Evolutionary conservation across 805 yeast species (phyloP), one percentile per base, ranked within the genome.

Genomic region (Barnettozyma siamensis): DNA sequence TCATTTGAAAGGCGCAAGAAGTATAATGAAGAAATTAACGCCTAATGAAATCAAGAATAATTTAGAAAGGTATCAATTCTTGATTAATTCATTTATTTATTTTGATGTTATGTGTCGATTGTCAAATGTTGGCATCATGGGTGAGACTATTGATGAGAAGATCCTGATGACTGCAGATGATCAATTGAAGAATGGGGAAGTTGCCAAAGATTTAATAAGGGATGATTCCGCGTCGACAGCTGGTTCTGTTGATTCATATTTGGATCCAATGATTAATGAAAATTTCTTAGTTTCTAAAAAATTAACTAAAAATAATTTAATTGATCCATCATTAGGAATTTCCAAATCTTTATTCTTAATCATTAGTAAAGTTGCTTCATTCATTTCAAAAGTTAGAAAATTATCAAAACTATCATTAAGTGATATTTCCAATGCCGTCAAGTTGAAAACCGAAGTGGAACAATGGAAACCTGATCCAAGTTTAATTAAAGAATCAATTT

Each of bases 281-380:
- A 39, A 38, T 31, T 39, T 38, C 31, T 27, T 41, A 9, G 10
- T 34, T 15, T 26, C 35, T 5, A 24, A 20, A 24, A 40, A 35
- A 29, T 26, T 43, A 6, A 28, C 37, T 10, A 35, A 28, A 20
- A 34, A 38, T 24, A 38, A 42, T 18, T 18, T 44, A 10, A 70
- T 80, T 31, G 88, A 81, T 53, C 85, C 87, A 9, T 62, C 80
- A 29, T 59, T 81, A 37, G 88, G 88, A 2, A 78, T 83, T 55
- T 80, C 80, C 0, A 85, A 78, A 54, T 71, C 76, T 2, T 57
- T 81, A 26, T 81, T 81, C 54, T 75, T 80, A 41, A 67, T 80
- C 12, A 76, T 81, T 63, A 83, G 85, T 4, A 70, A 70, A 48
- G 83, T 78, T 17, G 84, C 86, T 0, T 59, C 72, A 2, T 62